Percentiles rank a stretch among this genome's conserved stretches.
These are phyloP conservation scores for Populus pruinosa DNA, from an alignment of 345 rosid species.

Conservation along the genomic window DNA sequence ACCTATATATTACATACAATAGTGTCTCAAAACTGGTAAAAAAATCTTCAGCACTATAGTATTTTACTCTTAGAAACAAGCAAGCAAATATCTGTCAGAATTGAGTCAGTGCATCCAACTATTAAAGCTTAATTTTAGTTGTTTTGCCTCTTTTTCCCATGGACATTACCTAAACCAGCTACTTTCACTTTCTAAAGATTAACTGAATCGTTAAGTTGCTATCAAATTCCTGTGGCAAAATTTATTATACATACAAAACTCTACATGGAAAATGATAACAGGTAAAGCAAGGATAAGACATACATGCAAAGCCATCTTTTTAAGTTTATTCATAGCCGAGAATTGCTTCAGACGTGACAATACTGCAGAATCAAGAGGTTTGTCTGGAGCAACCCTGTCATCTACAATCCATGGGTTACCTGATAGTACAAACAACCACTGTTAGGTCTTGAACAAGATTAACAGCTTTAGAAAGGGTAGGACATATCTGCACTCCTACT, in stretches of 20 bases:
- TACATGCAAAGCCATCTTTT: constrained; percentile 97
- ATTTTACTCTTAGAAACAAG: not conserved
- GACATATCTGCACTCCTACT: not conserved
- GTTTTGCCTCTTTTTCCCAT: not conserved
- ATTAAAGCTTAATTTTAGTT: not conserved
- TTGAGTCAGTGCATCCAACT: not conserved
- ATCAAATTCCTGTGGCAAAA: constrained; percentile 7
- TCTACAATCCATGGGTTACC: constrained; percentile 98
- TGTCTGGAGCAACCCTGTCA: constrained; percentile 84
- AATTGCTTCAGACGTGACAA: constrained; percentile 88
- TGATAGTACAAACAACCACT: constrained; percentile 24
- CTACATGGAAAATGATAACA: constrained; percentile 4
- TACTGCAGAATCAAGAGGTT: constrained; percentile 93
- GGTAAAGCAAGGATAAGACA: constrained; percentile 15
- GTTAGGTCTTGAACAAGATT: not conserved
- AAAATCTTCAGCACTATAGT: not conserved
- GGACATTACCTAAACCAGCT: not conserved
- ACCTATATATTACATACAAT: not conserved
- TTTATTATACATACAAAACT: not conserved
- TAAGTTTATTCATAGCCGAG: constrained; percentile 92
- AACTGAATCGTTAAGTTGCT: not conserved
- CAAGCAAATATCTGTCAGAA: not conserved
- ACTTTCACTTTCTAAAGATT: constrained; percentile 2
- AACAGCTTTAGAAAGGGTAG: not conserved
- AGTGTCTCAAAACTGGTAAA: not conserved